These are phyloP conservation scores for Xylaria sp. DNA, from an alignment of 2,329 filamentous ascomycete species.

Conservation along the genomic window DNA sequence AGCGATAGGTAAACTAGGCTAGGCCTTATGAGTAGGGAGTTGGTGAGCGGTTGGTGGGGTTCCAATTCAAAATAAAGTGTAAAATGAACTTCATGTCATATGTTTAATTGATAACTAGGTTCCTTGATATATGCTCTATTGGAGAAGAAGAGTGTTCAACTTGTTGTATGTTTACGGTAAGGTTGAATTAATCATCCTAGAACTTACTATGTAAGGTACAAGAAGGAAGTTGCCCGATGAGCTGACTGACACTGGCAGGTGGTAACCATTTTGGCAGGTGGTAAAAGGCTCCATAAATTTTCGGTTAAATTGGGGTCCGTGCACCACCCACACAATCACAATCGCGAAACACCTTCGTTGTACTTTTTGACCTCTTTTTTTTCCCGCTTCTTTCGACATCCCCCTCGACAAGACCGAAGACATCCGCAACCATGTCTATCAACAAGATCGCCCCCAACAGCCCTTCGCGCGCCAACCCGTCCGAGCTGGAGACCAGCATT, in stretches of 20 bases:
- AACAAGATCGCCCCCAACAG: slow-evolving; percentile 98
- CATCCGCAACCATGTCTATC: slow-evolving; percentile 43
- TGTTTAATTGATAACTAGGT: slow-evolving; percentile 2
- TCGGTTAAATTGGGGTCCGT: slow-evolving; percentile 40
- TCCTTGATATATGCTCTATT: not conserved
- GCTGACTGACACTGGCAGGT: not conserved
- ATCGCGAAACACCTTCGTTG: slow-evolving; percentile 36
- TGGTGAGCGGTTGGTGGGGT: not conserved
- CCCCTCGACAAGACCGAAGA: slow-evolving; percentile 39
- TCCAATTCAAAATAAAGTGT: slow-evolving; percentile 11
- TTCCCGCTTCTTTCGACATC: slow-evolving; percentile 25
- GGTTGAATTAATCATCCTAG: not conserved
- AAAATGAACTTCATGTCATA: slow-evolving; percentile 15
- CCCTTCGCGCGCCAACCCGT: slow-evolving; percentile 94
- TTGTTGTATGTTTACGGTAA: no score
- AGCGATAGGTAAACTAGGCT: not conserved
- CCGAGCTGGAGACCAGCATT: slow-evolving; percentile 97
- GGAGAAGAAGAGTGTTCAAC: not conserved
- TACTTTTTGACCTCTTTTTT: slow-evolving; percentile 28
- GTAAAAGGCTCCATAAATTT: not conserved
- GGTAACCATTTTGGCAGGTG: not conserved
- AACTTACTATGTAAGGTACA: no score
- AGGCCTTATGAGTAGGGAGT: not conserved
- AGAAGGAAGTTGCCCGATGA: no score
- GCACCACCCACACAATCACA: slow-evolving; percentile 44